Percentiles rank a stretch among this genome's conserved stretches.
Evolutionary conservation across 2,329 filamentous ascomycete genomes (phyloP).

Genomic region (Penicillium vulpinum): DNA sequence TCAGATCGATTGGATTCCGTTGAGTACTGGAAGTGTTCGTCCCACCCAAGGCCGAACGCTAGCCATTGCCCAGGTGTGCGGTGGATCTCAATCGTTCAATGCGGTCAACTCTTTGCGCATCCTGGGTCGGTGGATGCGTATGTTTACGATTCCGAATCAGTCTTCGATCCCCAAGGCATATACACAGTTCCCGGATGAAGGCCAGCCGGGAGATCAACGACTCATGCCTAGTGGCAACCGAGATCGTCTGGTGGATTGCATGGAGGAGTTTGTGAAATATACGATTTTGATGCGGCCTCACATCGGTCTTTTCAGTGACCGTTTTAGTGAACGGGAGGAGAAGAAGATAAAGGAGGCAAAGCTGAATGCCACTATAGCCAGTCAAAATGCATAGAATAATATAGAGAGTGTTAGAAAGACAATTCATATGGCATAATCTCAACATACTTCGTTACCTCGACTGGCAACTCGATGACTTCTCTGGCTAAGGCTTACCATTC

Average conservation of each 20-base stretch:
- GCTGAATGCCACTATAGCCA: neutral
- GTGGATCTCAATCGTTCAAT: slow-evolving; percentile 68
- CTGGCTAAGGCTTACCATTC: too few species aligned
- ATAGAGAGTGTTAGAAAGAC: neutral
- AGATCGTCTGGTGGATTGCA: slow-evolving; percentile 64
- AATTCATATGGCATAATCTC: neutral
- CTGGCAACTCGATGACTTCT: neutral
- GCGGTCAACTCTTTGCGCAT: slow-evolving; percentile 66
- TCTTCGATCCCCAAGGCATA: slow-evolving; percentile 64
- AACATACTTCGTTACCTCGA: neutral
- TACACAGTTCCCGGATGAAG: slow-evolving; percentile 60
- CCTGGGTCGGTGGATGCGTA: slow-evolving; percentile 68
- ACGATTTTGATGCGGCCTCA: slow-evolving; percentile 65
- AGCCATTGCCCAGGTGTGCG: slow-evolving; percentile 62
- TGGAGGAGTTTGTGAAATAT: slow-evolving; percentile 71
- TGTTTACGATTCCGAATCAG: slow-evolving; percentile 68
- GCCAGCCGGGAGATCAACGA: slow-evolving; percentile 48
- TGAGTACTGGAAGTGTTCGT: slow-evolving; percentile 61
- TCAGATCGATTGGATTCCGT: slow-evolving; percentile 69
- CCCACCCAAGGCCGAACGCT: slow-evolving; percentile 67
- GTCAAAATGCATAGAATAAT: neutral
- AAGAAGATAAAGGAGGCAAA: slow-evolving; percentile 26
- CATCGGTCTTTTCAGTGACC: slow-evolving; percentile 61
- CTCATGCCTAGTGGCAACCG: slow-evolving; percentile 59
- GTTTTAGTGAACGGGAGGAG: slow-evolving; percentile 59